Base-by-base conservation (phyloP, 2,329 filamentous ascomycete species). In the Colletotrichum scovillei region DNA sequence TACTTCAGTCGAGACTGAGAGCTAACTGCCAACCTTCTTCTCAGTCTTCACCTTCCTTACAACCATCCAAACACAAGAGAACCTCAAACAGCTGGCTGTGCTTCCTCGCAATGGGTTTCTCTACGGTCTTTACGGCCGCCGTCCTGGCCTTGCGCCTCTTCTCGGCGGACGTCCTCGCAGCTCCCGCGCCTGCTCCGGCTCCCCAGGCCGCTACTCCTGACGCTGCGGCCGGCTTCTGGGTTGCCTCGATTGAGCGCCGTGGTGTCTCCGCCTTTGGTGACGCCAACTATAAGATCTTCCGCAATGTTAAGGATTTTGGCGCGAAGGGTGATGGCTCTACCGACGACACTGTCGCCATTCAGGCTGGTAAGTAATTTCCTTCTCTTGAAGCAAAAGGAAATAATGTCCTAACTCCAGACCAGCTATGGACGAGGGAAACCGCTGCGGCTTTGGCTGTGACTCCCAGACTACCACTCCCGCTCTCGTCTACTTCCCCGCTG, bases 261-360 rank as follows among this genome's bases (percentile, higher is more conserved):
- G 95, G 94, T 70, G 83, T 84, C 2, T 88, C 92, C 56, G 90
- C 93, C 35, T 97, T 92, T 79, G 82, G 89, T 74, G 80, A 80
- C 38, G 75, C 85, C 28, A 82, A 83, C 79, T 97, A 94, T 87
- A 88, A 93, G 81, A 86, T 95, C 76, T 95, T 91, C 84, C 92
- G 93, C 77, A 95, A 95, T 77, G 93, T 95, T 60, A 91, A 89
- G 83, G 92, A 94, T 78, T 95, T 90, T 78, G 93, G 93, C 59
- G 93, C 93, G 60, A 89, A 85, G 75, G 93, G 93, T 83, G 90
- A 90, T 80, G 89, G 87, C 67, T 82, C 85, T 0, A 93, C 92
- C 30, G 96, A 98, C 81, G 95, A 98, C 80, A 98, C 95, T 0
- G 92, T 84, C 0, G 94, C 95, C 69, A 98, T 98, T 88, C 98